Conservation (phyloP, 2,329 filamentous ascomycete genomes). For the Malbranchea zuffiana region DNA sequence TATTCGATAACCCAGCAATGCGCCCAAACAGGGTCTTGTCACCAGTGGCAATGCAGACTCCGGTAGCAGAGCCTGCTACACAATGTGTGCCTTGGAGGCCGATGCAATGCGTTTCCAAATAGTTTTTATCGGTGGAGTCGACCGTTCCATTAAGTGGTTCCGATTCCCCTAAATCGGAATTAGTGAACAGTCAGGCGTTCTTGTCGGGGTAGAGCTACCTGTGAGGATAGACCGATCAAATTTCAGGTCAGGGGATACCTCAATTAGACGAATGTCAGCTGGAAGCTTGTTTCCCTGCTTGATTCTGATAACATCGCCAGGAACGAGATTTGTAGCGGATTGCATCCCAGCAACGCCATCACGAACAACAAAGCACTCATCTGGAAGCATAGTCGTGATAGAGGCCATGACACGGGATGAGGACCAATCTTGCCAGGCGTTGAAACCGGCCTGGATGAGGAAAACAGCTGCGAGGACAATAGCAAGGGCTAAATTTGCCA, state of each 20-base stretch:
- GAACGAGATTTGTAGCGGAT: slow-evolving; percentile 52
- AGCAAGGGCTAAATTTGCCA: slow-evolving; percentile 60
- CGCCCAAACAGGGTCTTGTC: slow-evolving; percentile 65
- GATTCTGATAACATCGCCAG: slow-evolving; percentile 58
- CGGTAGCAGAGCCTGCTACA: slow-evolving; percentile 55
- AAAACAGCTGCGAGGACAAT: slow-evolving; percentile 64
- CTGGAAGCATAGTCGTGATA: slow-evolving; percentile 70
- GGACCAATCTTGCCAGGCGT: slow-evolving; percentile 64
- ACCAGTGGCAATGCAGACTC: slow-evolving; percentile 60
- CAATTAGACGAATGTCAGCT: slow-evolving; percentile 59
- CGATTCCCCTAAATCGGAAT: slow-evolving; percentile 47
- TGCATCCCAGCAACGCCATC: slow-evolving; percentile 44
- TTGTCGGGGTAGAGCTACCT: slow-evolving; percentile 31
- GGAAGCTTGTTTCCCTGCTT: slow-evolving; percentile 64
- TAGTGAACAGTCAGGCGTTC: background rate
- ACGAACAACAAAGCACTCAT: slow-evolving; percentile 55
- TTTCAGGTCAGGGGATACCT: slow-evolving; percentile 57
- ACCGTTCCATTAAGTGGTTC: slow-evolving; percentile 52
- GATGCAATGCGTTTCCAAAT: slow-evolving; percentile 65
- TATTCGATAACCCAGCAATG: slow-evolving; percentile 60
- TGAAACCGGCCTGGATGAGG: slow-evolving; percentile 57
- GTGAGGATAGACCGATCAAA: slow-evolving; percentile 66
- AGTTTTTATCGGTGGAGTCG: slow-evolving; percentile 59
- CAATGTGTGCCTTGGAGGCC: slow-evolving; percentile 73
- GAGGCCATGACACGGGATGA: slow-evolving; percentile 67